phyloP scores from a whole-genome alignment of 2,329 filamentous ascomycete genomes.

The Shiraia sp. region DNA sequence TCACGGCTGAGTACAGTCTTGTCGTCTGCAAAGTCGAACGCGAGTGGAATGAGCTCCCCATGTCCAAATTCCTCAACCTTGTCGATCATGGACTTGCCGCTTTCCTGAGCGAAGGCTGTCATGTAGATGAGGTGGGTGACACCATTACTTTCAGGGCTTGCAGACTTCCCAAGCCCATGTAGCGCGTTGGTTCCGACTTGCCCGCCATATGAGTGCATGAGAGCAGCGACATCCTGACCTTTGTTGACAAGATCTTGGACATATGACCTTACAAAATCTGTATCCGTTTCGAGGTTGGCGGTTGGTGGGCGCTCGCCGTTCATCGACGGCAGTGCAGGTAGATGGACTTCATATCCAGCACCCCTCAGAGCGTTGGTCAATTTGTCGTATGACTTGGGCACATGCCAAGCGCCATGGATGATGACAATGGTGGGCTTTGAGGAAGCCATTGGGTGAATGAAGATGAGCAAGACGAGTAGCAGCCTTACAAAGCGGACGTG shows the following conservation, averaged over 20 bases:
- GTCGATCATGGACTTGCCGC: slow-evolving; percentile 8
- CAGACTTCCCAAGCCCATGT: slow-evolving; percentile 3
- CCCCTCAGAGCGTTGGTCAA: slow-evolving; percentile 17
- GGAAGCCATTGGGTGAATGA: too few relatives aligned
- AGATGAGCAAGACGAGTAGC: too few relatives aligned
- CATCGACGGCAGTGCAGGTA: slow-evolving; percentile 17
- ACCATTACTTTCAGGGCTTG: slow-evolving; percentile 4
- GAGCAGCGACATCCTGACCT: slow-evolving; percentile 3
- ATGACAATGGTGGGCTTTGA: slow-evolving; percentile 33
- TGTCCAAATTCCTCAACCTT: slow-evolving; percentile 10
- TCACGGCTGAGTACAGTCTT: slow-evolving; percentile 8
- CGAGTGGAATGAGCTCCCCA: slow-evolving; percentile 10
- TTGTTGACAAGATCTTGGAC: slow-evolving; percentile 1
- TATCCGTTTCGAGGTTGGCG: slow-evolving; percentile 9
- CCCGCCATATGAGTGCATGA: slow-evolving; percentile 15
- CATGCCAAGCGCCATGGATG: slow-evolving; percentile 37
- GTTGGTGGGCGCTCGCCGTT: slow-evolving; percentile 7
- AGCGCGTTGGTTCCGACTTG: slow-evolving; percentile 10
- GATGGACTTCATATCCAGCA: slow-evolving; percentile 18
- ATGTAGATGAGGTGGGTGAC: slow-evolving; percentile 18
- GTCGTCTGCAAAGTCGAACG: slow-evolving; percentile 14
- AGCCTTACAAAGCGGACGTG: too few relatives aligned
- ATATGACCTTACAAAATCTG: slow-evolving; percentile 1
- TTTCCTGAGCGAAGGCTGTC: slow-evolving; percentile 7
- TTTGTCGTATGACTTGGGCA: slow-evolving; percentile 23